phyloP scores from a whole-genome alignment of 192 early-diverging fungal species.

The Coemansia sp. region DNA sequence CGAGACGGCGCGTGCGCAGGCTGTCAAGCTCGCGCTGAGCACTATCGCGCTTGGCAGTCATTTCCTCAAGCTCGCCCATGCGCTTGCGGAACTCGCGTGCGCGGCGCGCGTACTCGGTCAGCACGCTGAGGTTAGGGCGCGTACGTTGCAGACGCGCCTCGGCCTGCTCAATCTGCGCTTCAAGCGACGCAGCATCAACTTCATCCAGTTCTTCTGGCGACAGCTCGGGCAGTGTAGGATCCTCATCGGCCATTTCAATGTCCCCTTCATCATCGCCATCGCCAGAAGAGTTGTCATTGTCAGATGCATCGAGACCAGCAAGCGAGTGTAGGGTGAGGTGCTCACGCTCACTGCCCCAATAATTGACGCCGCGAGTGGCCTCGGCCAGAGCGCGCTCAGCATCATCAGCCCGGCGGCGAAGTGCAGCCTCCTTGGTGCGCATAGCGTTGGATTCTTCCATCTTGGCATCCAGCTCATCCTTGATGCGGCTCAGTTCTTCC shows the following conservation, averaged over 20 bases:
- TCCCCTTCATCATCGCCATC: constrained; percentile 52
- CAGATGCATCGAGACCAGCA: constrained; percentile 7
- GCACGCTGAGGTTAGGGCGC: constrained; percentile 79
- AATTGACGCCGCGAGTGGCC: constrained; percentile 43
- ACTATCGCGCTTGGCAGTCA: constrained; percentile 69
- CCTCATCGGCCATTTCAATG: constrained; percentile 8
- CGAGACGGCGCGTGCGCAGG: constrained; percentile 72
- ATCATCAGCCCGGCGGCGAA: constrained; percentile 68
- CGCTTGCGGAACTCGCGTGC: constrained; percentile 70
- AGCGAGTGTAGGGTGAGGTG: constrained; percentile 57
- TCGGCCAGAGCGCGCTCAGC: constrained; percentile 58
- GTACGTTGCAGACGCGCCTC: constrained; percentile 61
- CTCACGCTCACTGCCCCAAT: constrained; percentile 60
- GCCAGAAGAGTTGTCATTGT: constrained; percentile 18
- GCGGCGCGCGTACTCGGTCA: constrained; percentile 82
- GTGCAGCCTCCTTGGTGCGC: constrained; percentile 64
- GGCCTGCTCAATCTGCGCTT: constrained; percentile 66
- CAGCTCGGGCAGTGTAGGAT: constrained; percentile 52
- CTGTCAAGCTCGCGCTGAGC: constrained; percentile 73
- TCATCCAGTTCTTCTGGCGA: constrained; percentile 61
- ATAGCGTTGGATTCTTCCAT: constrained; percentile 62
- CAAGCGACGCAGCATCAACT: constrained; percentile 64
- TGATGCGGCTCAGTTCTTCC: constrained; percentile 62
- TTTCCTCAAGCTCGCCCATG: constrained; percentile 69
- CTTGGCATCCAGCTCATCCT: constrained; percentile 66